These are phyloP conservation scores for Phialocephala subalpina DNA, from an alignment of 2,329 filamentous ascomycete species.

Conservation along the genomic window DNA sequence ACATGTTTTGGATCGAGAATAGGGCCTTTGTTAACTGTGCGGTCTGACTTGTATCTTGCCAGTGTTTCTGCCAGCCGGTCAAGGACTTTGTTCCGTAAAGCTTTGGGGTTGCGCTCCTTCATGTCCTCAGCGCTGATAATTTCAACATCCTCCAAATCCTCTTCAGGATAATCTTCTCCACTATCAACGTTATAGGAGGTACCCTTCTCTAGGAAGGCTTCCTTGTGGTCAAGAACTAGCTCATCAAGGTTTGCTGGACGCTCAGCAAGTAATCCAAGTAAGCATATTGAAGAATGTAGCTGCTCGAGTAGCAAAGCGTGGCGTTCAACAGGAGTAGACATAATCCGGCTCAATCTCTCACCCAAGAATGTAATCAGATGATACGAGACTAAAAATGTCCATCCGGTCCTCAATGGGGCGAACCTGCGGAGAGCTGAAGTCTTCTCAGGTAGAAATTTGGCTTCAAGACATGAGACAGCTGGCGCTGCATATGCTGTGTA, in stretches of 20 bases:
- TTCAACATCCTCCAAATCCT: constrained; percentile 22
- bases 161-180: constrained; percentile 22
- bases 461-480: too few species aligned
- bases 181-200: constrained; percentile 11
- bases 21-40: constrained; percentile 20
- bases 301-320: constrained; percentile 17
- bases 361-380: too few species aligned
- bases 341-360: too few species aligned
- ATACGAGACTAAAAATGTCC: too few species aligned
- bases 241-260: constrained; percentile 25
- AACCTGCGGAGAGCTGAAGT: too few species aligned
- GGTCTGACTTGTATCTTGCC: constrained; percentile 27
- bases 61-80: constrained; percentile 25
- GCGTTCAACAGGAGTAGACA: constrained; percentile 10
- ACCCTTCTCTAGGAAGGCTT: constrained; percentile 17
- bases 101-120: constrained; percentile 15
- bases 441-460: too few species aligned
- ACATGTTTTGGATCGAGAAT: constrained; percentile 25
- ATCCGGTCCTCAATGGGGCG: too few species aligned
- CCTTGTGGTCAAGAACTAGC: constrained; percentile 21
- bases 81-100: constrained; percentile 23
- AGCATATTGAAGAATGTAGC: constrained; percentile 23
- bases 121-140: constrained; percentile 20
- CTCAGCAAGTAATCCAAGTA: constrained; percentile 24
- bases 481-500: too few species aligned